phyloP scores from a whole-genome alignment of 805 yeast species.

The Jamesozyma lodderae region DNA sequence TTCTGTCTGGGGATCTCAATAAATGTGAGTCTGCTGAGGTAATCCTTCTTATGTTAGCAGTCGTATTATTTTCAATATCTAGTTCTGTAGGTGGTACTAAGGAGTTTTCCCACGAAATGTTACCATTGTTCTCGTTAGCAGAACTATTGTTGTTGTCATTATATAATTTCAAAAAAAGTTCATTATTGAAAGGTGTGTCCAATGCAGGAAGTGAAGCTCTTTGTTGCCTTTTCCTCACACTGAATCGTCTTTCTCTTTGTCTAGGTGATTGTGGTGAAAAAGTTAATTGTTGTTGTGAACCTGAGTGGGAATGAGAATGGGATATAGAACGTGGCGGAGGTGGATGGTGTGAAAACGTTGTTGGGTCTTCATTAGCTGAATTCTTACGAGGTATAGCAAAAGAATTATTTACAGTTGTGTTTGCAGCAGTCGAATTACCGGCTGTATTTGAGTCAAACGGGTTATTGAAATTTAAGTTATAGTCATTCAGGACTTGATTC shows the following conservation, averaged over 20 bases:
- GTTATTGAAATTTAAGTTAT: conserved; percentile 16
- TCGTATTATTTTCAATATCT: too few relatives aligned
- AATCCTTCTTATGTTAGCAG: not conserved
- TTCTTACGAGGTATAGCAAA: not conserved
- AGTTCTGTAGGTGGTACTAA: too few relatives aligned
- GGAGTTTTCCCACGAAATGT: conserved; percentile 12
- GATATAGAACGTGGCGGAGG: not conserved
- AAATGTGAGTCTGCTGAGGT: not conserved
- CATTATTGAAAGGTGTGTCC: conserved; percentile 16
- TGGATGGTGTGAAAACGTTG: not conserved
- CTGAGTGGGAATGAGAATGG: not conserved
- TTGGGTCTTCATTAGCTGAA: not conserved
- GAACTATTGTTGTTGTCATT: conserved; percentile 2
- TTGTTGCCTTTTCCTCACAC: conserved; percentile 20
- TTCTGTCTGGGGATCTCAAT: not conserved
- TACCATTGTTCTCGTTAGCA: conserved; percentile 7
- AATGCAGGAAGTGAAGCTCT: conserved; percentile 22
- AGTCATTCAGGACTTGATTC: conserved; percentile 19
- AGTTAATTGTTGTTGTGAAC: not conserved
- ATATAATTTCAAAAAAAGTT: conserved; percentile 18
- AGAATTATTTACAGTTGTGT: not conserved
- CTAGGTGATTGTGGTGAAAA: conserved; percentile 6
- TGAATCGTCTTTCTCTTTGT: conserved; percentile 9
- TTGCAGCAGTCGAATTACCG: not conserved
- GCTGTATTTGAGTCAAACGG: not conserved